A percentile compares a stretch with the other conserved stretches of the same genome.
phyloP scores from a whole-genome alignment of 2,329 filamentous ascomycete species.

The Aspergillus sergii region DNA sequence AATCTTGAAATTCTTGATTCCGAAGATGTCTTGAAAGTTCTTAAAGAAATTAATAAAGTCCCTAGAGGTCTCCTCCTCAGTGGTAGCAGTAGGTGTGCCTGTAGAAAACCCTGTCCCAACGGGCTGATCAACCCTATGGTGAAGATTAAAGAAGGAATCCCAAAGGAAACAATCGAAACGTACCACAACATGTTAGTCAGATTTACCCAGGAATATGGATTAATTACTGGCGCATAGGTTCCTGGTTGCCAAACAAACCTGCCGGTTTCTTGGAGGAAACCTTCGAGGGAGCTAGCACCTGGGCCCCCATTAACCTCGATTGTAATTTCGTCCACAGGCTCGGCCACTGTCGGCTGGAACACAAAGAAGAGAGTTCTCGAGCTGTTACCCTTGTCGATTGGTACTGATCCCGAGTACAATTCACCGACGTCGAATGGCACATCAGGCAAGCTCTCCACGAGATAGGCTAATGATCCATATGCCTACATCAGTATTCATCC shows the following conservation, averaged over 20 bases:
- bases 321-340: slow-evolving; percentile 47
- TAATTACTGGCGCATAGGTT: slow-evolving; percentile 65
- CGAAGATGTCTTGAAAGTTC: slow-evolving; percentile 73
- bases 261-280: slow-evolving; percentile 75
- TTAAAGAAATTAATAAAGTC: slow-evolving; percentile 80
- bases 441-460: slow-evolving; percentile 69
- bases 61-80: slow-evolving; percentile 67
- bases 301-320: slow-evolving; percentile 58
- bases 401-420: slow-evolving; percentile 54
- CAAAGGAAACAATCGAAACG: not conserved
- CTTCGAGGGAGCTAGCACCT: slow-evolving; percentile 63
- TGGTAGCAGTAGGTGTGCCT: slow-evolving; percentile 65
- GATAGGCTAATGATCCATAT: slow-evolving; percentile 51
- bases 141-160: not conserved
- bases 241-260: slow-evolving; percentile 73
- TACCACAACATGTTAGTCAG: slow-evolving; percentile 78
- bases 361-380: slow-evolving; percentile 51
- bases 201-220: slow-evolving; percentile 74
- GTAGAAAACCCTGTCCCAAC: slow-evolving; percentile 69
- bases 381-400: slow-evolving; percentile 55
- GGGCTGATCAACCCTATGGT: slow-evolving; percentile 37
- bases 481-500: not conserved
- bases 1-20: slow-evolving; percentile 67
- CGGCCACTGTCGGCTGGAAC: slow-evolving; percentile 50
- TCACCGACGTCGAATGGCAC: slow-evolving; percentile 68